Evolutionary conservation across 208 protist genomes (phyloP).

Genomic region (Sergeia podlipaevii): DNA sequence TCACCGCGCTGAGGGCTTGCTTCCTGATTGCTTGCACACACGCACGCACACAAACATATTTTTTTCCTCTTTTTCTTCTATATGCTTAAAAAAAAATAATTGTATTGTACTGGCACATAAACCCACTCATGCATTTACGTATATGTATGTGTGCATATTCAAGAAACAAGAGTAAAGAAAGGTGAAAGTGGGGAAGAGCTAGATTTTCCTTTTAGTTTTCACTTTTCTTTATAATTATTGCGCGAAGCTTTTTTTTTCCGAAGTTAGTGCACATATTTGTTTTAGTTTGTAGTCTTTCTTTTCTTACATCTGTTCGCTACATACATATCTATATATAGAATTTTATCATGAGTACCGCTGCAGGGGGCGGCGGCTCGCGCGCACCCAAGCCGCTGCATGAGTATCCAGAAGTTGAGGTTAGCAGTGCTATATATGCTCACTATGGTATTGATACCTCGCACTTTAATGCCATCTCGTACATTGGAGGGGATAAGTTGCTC

Average conservation of each 20-base stretch:
- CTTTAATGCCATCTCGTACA: conserved; percentile 58
- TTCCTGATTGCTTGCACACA: no score
- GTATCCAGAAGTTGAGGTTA: conserved; percentile 37
- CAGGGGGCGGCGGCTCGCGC: conserved; percentile 8
- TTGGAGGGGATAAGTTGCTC: conserved; percentile 54
- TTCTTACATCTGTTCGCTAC: conserved; percentile 2
- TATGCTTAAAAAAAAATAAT: not conserved
- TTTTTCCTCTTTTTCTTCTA: no score
- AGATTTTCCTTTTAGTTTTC: no score
- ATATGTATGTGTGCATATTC: no score
- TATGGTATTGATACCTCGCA: conserved; percentile 63
- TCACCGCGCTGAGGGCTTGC: no score
- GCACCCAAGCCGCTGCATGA: conserved; percentile 64
- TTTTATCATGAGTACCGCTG: conserved; percentile 1
- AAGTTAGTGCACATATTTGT: no score
- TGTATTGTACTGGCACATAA: conserved; percentile 1
- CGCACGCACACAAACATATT: no score
- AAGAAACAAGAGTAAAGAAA: no score
- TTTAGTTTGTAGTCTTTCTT: no score
- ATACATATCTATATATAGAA: not conserved
- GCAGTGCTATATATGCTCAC: conserved; percentile 43
- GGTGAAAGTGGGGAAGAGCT: no score
- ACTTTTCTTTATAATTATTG: no score
- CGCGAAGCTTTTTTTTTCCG: no score
- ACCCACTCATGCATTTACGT: not conserved